A percentile compares a stretch with the other conserved stretches of the same genome.
Conservation (phyloP, 306 rosid genomes). For the Acacia confusa region DNA sequence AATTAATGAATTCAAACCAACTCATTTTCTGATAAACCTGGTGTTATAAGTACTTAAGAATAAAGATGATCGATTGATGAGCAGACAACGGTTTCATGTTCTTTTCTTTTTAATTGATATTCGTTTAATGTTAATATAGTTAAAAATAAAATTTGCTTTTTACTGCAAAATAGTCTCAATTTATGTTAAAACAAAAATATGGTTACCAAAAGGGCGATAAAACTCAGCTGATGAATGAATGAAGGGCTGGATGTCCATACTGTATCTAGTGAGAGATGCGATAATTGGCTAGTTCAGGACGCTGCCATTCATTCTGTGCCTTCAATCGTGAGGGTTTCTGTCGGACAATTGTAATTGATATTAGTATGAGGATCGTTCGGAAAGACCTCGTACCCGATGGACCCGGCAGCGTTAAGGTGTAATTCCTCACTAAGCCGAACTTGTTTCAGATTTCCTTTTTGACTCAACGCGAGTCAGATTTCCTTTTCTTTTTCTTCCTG, state of each 20-base stretch:
- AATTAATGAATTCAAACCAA: too few relatives aligned
- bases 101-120: too few relatives aligned
- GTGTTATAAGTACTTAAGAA: too few relatives aligned
- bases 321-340: neutral
- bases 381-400: conserved; percentile 64
- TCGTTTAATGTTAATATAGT: too few relatives aligned
- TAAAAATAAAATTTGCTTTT: too few relatives aligned
- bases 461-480: neutral
- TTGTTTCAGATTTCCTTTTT: neutral
- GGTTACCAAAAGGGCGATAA: neutral
- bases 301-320: neutral
- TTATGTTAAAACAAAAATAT: neutral
- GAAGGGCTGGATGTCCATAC: neutral
- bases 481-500: neutral
- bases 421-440: neutral
- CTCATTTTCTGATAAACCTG: too few relatives aligned
- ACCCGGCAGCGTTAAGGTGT: conserved; percentile 93
- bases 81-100: too few relatives aligned
- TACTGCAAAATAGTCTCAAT: too few relatives aligned
- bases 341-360: neutral
- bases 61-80: too few relatives aligned
- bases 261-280: neutral
- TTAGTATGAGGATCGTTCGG: conserved; percentile 76
- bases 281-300: neutral
- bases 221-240: neutral